Evolutionary conservation across 2,329 filamentous ascomycete genomes (phyloP).

Genomic region (Tolypocladium endophyticum): DNA sequence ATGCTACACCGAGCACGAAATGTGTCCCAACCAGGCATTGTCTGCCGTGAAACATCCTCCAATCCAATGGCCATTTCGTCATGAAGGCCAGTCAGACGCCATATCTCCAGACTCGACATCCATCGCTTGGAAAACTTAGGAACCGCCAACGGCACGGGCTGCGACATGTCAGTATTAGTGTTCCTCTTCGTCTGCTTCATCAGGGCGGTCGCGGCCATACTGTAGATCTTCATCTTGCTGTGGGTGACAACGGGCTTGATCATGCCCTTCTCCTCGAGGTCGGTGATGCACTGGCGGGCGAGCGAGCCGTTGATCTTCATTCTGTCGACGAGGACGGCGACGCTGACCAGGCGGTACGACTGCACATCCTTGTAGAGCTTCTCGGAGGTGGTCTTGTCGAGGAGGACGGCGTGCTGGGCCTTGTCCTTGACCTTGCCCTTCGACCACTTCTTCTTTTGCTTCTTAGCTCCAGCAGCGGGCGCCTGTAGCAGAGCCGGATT

Average conservation of each 20-base stretch:
- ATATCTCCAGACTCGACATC: constrained; percentile 23
- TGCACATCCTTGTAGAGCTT: constrained; percentile 99
- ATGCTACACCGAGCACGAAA: constrained; percentile 30
- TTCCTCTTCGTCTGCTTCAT: background rate
- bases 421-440: constrained; percentile 93
- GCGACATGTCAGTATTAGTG: constrained; percentile 16
- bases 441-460: constrained; percentile 43
- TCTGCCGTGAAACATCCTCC: constrained; percentile 22
- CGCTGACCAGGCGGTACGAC: constrained; percentile 98
- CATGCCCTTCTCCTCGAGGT: constrained; percentile 95
- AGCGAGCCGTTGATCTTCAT: constrained; percentile 99
- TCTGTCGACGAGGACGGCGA: constrained; percentile 96
- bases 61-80: constrained; percentile 23
- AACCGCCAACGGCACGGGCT: constrained; percentile 52
- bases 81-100: constrained; percentile 26
- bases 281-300: constrained; percentile 77
- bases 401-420: constrained; percentile 97
- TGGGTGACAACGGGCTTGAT: constrained; percentile 97
- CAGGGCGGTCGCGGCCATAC: constrained; percentile 30
- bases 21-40: constrained; percentile 27
- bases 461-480: constrained; percentile 36
- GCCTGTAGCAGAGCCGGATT: constrained; percentile 17
- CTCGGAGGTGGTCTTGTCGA: constrained; percentile 95
- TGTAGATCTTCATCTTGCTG: constrained; percentile 99
- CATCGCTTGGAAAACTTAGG: constrained; percentile 26